Evolutionary conservation across 495 filamentous ascomycete species (phyloP).

Genomic region (Daldinia decipiens): DNA sequence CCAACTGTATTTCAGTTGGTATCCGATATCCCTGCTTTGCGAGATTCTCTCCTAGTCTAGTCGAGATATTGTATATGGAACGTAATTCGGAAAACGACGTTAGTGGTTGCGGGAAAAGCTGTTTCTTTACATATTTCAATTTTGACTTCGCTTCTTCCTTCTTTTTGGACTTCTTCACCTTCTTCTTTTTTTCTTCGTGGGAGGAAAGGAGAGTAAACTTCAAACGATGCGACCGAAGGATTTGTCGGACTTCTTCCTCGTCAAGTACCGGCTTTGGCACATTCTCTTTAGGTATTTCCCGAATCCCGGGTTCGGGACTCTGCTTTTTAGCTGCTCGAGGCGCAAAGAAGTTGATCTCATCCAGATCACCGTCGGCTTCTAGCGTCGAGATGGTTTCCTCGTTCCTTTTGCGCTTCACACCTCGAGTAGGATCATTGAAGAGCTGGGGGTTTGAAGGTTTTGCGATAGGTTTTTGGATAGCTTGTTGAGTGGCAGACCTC

Average conservation of each 20-base stretch:
- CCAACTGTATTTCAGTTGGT: constrained; percentile 95
- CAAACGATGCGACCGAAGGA: constrained; percentile 84
- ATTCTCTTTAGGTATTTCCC: constrained; percentile 31
- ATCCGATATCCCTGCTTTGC: constrained; percentile 80
- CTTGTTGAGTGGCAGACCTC: constrained; percentile 44
- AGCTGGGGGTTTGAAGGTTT: constrained; percentile 59
- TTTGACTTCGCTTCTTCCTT: constrained; percentile 53
- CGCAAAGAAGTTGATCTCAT: constrained; percentile 63
- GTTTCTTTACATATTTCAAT: constrained; percentile 62
- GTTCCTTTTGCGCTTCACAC: constrained; percentile 63
- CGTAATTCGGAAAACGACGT: constrained; percentile 78
- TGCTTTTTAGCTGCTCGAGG: constrained; percentile 39
- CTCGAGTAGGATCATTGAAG: constrained; percentile 57
- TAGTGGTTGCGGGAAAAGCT: constrained; percentile 79
- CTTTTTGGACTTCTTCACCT: constrained; percentile 51
- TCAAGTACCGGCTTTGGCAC: constrained; percentile 53
- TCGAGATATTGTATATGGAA: constrained; percentile 73
- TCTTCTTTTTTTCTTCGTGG: constrained; percentile 43
- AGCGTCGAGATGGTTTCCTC: constrained; percentile 43
- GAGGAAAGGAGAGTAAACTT: constrained; percentile 78
- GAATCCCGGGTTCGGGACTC: constrained; percentile 26
- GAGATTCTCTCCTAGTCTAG: constrained; percentile 80
- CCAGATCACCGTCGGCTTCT: constrained; percentile 45
- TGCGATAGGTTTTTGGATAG: constrained; percentile 45
- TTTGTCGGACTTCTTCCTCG: constrained; percentile 74